Conservation (phyloP, 495 filamentous ascomycete species). For the Extremus antarcticus region DNA sequence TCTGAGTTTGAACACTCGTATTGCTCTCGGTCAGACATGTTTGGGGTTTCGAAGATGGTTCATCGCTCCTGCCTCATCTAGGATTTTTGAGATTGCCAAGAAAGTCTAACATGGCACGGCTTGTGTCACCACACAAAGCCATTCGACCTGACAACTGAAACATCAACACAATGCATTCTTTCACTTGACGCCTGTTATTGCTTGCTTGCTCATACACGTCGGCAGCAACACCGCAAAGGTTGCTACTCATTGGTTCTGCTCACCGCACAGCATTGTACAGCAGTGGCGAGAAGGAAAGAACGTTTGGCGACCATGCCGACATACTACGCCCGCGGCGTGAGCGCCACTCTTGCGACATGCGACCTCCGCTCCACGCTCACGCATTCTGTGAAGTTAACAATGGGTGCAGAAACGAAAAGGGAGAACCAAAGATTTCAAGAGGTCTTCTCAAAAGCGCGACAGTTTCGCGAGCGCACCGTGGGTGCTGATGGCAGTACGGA, state of each 20-base stretch:
- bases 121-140: background rate
- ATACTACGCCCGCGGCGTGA: conserved; percentile 12
- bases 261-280: too few species aligned
- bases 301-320: conserved; percentile 31
- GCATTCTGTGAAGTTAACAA: conserved; percentile 7
- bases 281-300: too few species aligned
- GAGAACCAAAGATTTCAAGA: conserved; percentile 8
- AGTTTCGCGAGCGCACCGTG: conserved; percentile 3
- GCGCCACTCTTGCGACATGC: conserved; percentile 19
- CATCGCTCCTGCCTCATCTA: background rate
- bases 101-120: background rate
- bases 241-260: too few species aligned
- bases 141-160: background rate
- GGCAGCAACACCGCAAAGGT: too few species aligned
- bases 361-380: conserved; percentile 15
- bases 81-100: background rate
- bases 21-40: too few species aligned
- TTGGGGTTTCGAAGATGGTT: background rate
- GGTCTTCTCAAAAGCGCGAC: conserved; percentile 2
- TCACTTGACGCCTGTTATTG: background rate
- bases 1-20: too few species aligned
- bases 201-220: background rate
- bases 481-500: conserved; percentile 5
- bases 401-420: conserved; percentile 5
- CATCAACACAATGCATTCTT: background rate